phyloP scores from a whole-genome alignment of 257 asterid species.

The Lavandula angustifolia region DNA sequence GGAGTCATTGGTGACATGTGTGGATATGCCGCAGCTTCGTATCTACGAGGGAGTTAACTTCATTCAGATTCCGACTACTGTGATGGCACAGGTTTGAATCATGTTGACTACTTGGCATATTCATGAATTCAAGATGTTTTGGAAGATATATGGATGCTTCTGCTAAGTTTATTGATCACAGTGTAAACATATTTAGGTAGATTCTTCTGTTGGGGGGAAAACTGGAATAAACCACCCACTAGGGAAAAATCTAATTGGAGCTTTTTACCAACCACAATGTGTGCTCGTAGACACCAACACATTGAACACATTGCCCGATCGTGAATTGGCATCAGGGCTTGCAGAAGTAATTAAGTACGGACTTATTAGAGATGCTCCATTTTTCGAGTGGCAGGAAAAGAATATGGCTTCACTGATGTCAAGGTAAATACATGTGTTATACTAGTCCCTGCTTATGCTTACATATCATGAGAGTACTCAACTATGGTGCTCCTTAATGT shows the following conservation, averaged over 20 bases:
- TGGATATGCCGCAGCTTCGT: slow-evolving; percentile 99
- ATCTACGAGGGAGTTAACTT: slow-evolving; percentile 95
- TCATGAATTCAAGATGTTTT: slow-evolving; percentile 16
- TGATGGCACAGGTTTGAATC: slow-evolving; percentile 91
- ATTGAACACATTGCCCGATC: slow-evolving; percentile 85
- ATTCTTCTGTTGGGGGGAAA: slow-evolving; percentile 98
- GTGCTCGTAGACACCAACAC: slow-evolving; percentile 91
- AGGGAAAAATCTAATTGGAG: slow-evolving; percentile 92
- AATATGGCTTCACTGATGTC: slow-evolving; percentile 74
- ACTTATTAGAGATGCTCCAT: slow-evolving; percentile 82
- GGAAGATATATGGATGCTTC: background rate
- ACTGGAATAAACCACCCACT: slow-evolving; percentile 99
- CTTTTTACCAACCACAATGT: slow-evolving; percentile 99
- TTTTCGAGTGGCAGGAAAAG: slow-evolving; percentile 96
- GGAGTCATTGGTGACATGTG: slow-evolving; percentile 99
- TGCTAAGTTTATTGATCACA: slow-evolving; percentile 2
- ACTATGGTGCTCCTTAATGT: slow-evolving; percentile 27
- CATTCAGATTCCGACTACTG: slow-evolving; percentile 98
- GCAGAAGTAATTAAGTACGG: slow-evolving; percentile 96
- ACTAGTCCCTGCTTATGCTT: background rate
- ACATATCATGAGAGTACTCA: slow-evolving; percentile 11
- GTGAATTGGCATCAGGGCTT: slow-evolving; percentile 95
- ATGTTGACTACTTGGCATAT: slow-evolving; percentile 21
- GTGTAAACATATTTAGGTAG: slow-evolving; percentile 58
- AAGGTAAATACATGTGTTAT: slow-evolving; percentile 50